Base-by-base conservation (phyloP, 2,329 filamentous ascomycete species). In the Amylocarpus encephaloides region DNA sequence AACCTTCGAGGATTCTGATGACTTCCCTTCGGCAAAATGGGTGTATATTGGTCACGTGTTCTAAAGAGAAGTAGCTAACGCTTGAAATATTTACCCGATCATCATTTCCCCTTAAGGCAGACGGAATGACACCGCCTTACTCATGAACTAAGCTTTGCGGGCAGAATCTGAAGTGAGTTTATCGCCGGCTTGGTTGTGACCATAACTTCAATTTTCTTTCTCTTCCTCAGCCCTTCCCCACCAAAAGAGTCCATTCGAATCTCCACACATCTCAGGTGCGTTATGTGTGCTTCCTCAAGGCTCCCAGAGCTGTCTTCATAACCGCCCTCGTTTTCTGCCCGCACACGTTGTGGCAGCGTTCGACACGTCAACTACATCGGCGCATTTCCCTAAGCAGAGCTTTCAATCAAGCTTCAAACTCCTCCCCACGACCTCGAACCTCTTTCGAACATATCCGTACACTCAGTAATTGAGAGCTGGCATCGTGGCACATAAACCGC, bases 321-420 rank as follows among this genome's bases (percentile, higher is more conserved):
- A 26, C 7, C 22, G 22, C 22, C 22, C 22, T 26, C 22, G 22
- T 26, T 26, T 4, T 26, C 22, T 32, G 29, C 9, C 15, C 11
- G 33, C 18, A 26, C 39, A 15, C 18, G 41, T 15, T n/a, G 22
- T 26, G 29, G 42, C 30, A 33, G 42, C 32, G 19, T 30, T 26
- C 42, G 13, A 29, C 26, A 32, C 42, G 41, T 29, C 15, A 44
- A 33, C 42, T 44, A n/a, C 15, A 35, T 18, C 42, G 42, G 42
- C 42, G 42, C 34, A 29, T 33, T 33, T 34, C 42, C 19, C 29
- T 26, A 10, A 44, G 32, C 42, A 44, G 34, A 44, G 42, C 42
- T 44, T 44, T 44, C 42, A 29, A 15, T 44, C n/a, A 29, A 44
- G 42, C 42, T 44, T 16, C 18, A 33, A 30, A 29, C 19, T 33